A percentile compares a stretch with the other conserved stretches of the same genome.
Evolutionary conservation across 73 alveolate species (phyloP).

Genomic region (Paramecium biaurelia): DNA sequence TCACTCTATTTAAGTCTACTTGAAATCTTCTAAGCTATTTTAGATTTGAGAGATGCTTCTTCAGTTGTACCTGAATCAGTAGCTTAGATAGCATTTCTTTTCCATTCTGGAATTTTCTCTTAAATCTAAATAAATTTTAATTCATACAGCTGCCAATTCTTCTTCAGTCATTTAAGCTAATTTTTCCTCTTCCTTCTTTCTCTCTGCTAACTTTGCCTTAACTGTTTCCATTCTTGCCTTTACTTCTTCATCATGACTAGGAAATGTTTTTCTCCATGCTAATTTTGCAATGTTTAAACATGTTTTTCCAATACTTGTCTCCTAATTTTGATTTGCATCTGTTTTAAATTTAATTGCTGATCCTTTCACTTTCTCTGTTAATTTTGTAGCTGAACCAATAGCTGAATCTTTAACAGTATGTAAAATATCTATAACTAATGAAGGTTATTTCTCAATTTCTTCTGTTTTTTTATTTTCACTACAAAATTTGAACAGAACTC

Average conservation of each 20-base stretch:
- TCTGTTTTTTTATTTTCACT: slow-evolving; percentile 37
- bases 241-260: slow-evolving; percentile 26
- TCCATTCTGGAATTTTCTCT: slow-evolving; percentile 52
- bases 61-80: background rate
- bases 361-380: background rate
- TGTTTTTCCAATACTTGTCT: background rate
- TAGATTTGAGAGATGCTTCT: background rate
- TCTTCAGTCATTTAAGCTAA: background rate
- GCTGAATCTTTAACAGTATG: slow-evolving; percentile 10
- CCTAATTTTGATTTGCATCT: slow-evolving; percentile 8
- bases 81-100: background rate
- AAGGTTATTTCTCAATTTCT: slow-evolving; percentile 12
- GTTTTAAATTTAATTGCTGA: background rate
- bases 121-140: slow-evolving; percentile 3
- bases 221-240: slow-evolving; percentile 41
- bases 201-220: slow-evolving; percentile 28
- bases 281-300: slow-evolving; percentile 28
- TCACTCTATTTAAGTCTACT: background rate
- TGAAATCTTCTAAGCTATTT: background rate
- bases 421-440: slow-evolving; percentile 5
- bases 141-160: slow-evolving; percentile 15
- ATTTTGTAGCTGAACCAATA: background rate
- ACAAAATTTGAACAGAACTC: background rate
- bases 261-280: slow-evolving; percentile 52
- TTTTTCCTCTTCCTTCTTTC: slow-evolving; percentile 30